Base-by-base conservation (phyloP, 495 filamentous ascomycete genomes). In the Astrothelium macrocarpum region DNA sequence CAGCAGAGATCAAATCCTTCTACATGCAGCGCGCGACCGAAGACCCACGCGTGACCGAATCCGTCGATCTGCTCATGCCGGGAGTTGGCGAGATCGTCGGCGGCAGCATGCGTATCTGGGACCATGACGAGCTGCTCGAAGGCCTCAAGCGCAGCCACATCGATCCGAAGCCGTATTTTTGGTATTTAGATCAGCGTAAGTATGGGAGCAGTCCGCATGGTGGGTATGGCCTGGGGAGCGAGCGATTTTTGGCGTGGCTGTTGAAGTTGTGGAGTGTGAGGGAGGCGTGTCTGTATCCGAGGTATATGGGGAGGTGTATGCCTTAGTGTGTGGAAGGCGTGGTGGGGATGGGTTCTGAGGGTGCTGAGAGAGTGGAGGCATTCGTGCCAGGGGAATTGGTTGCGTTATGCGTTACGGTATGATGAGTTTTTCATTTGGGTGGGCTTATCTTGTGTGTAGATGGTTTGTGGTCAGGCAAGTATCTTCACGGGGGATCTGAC, bases 171-270 rank as follows among this genome's bases (percentile, higher is more conserved):
- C 86, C 89, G 16, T 98, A 98, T 77, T 98, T 95, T 82, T 98
- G 94, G 94, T 99, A 96, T 79, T 97, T 91, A 11, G 94, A 98
- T 77, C 91, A 96, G 84, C 82, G 94, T 70, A 96, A 95, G 90
- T 95, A 77, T 82, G 94, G 94, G 61, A 91, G 88, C 56, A 90
- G 87, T 45, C 91, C 93, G 12, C 94, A 99, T 73, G 94, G 94
- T 60, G 94, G 94, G 62, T 99, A 96, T 73, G 94, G 94, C 59
- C 82, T 99, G 39, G 94, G 94, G 67, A 81, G 97, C 39, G 94
- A 99, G 80, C 87, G 94, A 59, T 97, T 97, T 81, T 78, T 99
- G 29, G 94, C 94, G 36, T 99, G 95, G 95, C 78, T 99, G 80
- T 94, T 89, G 71, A 88, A 87, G 68, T 89, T 90, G 72, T 89